Conservation (phyloP, 768 basidiomycete genomes). For the Coprinopsis cinerea region DNA sequence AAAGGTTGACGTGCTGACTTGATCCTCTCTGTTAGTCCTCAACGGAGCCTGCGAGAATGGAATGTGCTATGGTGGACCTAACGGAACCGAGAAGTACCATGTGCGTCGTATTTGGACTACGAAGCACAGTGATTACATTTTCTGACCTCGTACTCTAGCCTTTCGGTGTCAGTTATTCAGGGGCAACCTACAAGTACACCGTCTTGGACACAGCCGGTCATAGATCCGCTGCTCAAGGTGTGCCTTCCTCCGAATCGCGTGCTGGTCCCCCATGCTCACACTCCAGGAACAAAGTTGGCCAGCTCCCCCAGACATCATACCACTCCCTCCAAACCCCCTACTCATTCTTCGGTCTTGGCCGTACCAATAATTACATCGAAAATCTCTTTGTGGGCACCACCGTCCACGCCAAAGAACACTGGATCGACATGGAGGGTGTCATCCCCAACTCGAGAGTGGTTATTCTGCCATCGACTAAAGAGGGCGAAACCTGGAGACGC, state of each 20-base stretch:
- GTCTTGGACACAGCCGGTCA: constrained; percentile 86
- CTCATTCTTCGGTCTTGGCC: constrained; percentile 91
- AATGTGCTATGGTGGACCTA: constrained; percentile 59
- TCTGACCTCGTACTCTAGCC: constrained; percentile 46
- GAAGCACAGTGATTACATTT: constrained; percentile 4
- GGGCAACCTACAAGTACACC: constrained; percentile 95
- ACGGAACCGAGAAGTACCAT: constrained; percentile 62
- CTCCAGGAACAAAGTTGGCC: no score
- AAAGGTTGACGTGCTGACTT: not conserved
- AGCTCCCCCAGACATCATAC: constrained; percentile 91
- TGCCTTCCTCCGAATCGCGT: constrained; percentile 12
- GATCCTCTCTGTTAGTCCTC: constrained; percentile 46
- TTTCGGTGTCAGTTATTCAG: constrained; percentile 90
- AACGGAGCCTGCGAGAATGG: constrained; percentile 91
- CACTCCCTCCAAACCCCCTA: constrained; percentile 89
- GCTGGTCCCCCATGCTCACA: constrained; percentile 4
- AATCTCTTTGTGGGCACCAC: constrained; percentile 96
- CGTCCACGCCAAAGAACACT: constrained; percentile 62
- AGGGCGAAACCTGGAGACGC: constrained; percentile 68
- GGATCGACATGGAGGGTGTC: constrained; percentile 91
- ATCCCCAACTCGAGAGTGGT: constrained; percentile 97
- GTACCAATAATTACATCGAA: constrained; percentile 99
- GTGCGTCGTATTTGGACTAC: constrained; percentile 37
- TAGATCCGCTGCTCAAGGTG: constrained; percentile 87
- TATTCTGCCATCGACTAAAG: constrained; percentile 70